Base-by-base conservation (phyloP, 495 filamentous ascomycete species). In the Talaromyces liani region DNA sequence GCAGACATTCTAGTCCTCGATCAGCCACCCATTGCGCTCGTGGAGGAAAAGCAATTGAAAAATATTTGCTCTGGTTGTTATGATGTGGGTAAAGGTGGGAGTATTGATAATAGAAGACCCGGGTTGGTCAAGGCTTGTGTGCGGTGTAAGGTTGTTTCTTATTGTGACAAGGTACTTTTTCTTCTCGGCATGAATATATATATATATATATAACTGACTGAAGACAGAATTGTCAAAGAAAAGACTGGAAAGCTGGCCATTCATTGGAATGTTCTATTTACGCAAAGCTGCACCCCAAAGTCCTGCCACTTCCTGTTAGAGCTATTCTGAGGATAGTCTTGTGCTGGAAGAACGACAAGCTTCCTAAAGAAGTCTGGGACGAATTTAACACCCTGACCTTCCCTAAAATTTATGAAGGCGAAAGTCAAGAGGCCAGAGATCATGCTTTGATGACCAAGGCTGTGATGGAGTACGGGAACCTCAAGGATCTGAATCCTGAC, bases 101-200 rank as follows among this genome's bases (percentile, higher is more conserved):
- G 27, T 18, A 20, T 58, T 0, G 61, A 34, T 62, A 72, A 71
- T 14, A 59, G 41, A 16, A 68, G 60, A 2, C 14, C 27, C 7
- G 22, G 20, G n/a, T 33, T 16, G 7, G 61, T 88, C 27, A 83
- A 79, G 65, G 78, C 75, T 29, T 92, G 89, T 71, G 77, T 77
- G 0, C 84, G 82, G 0, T 92, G 89, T 72, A 81, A 77, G 57
- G 73, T 81, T 12, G 81, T 86, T 0, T 82, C 79, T 63, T 92
- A 89, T 70, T 92, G 89, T 70, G 80, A 81, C 56, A 85, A 84
- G 79, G 86, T 58, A 22, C 27, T 29, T n/a, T n/a, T n/a, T n/a
- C n/a, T n/a, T n/a, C n/a, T n/a, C n/a, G n/a, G n/a, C n/a, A n/a
- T n/a, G n/a, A n/a, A n/a, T n/a, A n/a, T n/a, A n/a, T n/a, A n/a